phyloP scores from a whole-genome alignment of 257 asterid species.

The Prunella vulgaris region DNA sequence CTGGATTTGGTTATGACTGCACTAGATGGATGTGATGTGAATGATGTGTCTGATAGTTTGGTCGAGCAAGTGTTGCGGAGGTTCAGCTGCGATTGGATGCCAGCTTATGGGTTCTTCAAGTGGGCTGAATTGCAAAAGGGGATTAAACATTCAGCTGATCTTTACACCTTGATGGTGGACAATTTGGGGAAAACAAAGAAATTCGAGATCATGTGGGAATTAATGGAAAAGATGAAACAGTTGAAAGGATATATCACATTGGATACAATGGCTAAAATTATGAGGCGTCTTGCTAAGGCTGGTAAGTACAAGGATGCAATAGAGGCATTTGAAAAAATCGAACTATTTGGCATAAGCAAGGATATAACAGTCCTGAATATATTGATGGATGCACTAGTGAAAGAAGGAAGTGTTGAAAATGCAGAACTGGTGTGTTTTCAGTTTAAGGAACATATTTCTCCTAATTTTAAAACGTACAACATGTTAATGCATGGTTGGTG shows the following conservation, averaged over 20 bases:
- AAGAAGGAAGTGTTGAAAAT: conserved; percentile 68
- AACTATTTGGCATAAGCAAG: conserved; percentile 40
- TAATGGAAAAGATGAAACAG: conserved; percentile 67
- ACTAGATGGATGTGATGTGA: conserved; percentile 39
- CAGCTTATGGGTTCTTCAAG: conserved; percentile 65
- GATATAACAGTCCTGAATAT: conserved; percentile 42
- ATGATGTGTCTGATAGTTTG: conserved; percentile 45
- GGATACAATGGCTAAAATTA: conserved; percentile 52
- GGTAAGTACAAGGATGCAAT: conserved; percentile 64
- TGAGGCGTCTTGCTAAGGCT: conserved; percentile 71
- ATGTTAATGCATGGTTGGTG: conserved; percentile 80
- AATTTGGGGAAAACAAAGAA: conserved; percentile 62
- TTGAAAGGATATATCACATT: conserved; percentile 46
- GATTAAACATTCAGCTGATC: conserved; percentile 37
- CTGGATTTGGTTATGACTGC: conserved; percentile 43
- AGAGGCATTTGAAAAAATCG: conserved; percentile 40
- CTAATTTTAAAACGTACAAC: conserved; percentile 52
- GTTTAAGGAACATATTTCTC: conserved; percentile 42
- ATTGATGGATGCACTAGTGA: conserved; percentile 60
- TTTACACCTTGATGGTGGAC: conserved; percentile 63
- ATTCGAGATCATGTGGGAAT: conserved; percentile 67
- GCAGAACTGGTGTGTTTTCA: conserved; percentile 51
- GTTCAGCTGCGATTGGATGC: conserved; percentile 79
- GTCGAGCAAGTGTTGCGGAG: conserved; percentile 59
- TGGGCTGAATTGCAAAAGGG: conserved; percentile 61